These are phyloP conservation scores for Eucalyptus polybractea DNA, from an alignment of 345 rosid genomes.

Conservation along the genomic window DNA sequence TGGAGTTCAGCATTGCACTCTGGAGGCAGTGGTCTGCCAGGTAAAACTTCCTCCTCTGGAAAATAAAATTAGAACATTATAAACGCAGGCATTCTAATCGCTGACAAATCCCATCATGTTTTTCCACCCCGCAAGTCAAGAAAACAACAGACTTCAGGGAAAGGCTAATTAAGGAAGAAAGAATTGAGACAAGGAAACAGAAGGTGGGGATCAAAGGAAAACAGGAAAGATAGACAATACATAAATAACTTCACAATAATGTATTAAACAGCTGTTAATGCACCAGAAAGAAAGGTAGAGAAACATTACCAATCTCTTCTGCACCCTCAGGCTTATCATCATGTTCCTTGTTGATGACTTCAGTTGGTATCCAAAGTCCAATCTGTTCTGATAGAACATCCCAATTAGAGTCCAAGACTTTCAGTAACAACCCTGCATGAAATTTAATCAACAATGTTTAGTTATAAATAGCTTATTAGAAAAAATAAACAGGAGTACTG, in stretches of 20 bases:
- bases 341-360: constrained; percentile 51
- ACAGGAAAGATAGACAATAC: background rate
- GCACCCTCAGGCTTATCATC: constrained; percentile 85
- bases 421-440: constrained; percentile 44
- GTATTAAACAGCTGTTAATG: background rate
- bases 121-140: background rate
- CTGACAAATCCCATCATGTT: background rate
- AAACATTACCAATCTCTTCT: constrained; percentile 51
- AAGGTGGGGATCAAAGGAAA: background rate
- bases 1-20: constrained; percentile 83
- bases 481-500: background rate
- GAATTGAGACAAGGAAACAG: background rate
- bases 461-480: background rate
- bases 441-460: background rate
- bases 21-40: constrained; percentile 77
- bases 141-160: background rate
- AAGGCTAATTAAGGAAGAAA: background rate
- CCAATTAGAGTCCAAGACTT: constrained; percentile 79
- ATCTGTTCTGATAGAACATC: constrained; percentile 63
- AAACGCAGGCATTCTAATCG: background rate
- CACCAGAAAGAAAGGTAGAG: background rate
- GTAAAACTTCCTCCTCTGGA: constrained; percentile 63
- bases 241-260: background rate
- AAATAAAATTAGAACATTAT: constrained; percentile 16
- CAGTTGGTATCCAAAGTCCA: constrained; percentile 85